Percentiles rank a stretch among this genome's conserved stretches.
These are phyloP conservation scores for Wilcoxina mikolae DNA, from an alignment of 495 filamentous ascomycete genomes.

Conservation along the genomic window DNA sequence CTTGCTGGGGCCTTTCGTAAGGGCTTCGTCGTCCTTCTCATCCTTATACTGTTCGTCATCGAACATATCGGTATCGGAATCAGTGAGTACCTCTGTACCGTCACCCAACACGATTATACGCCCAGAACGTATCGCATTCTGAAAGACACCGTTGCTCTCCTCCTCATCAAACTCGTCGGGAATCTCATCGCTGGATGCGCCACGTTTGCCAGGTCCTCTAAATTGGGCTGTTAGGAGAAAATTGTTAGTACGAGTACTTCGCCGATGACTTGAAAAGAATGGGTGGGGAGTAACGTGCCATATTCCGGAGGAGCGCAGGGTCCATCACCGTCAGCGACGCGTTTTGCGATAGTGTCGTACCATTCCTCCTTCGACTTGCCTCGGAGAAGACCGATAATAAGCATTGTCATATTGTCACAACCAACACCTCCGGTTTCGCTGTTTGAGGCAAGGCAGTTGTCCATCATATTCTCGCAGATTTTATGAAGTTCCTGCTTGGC, in stretches of 20 bases:
- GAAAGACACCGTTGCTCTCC: slow-evolving; percentile 38
- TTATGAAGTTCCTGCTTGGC: slow-evolving; percentile 82
- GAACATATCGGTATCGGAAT: slow-evolving; percentile 78
- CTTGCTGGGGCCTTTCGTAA: slow-evolving; percentile 8
- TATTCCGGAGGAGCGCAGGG: slow-evolving; percentile 99
- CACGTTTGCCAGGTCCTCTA: slow-evolving; percentile 78
- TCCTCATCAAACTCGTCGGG: slow-evolving; percentile 85
- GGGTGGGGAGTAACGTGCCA: slow-evolving; percentile 52
- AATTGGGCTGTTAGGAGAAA: slow-evolving; percentile 65
- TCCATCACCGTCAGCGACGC: slow-evolving; percentile 92
- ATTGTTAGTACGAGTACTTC: slow-evolving; percentile 38
- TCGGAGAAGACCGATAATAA: slow-evolving; percentile 71
- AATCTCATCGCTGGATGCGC: slow-evolving; percentile 72
- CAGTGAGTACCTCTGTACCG: slow-evolving; percentile 75
- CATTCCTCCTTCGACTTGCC: slow-evolving; percentile 92
- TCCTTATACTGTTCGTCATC: slow-evolving; percentile 80
- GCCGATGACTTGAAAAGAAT: slow-evolving; percentile 21
- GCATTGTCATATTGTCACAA: slow-evolving; percentile 99
- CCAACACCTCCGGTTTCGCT: slow-evolving; percentile 95
- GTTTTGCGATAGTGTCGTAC: slow-evolving; percentile 86
- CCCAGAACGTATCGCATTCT: slow-evolving; percentile 42
- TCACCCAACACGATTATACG: slow-evolving; percentile 90
- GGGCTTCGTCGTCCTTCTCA: slow-evolving; percentile 21
- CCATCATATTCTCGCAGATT: slow-evolving; percentile 99
- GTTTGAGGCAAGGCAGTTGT: slow-evolving; percentile 93